phyloP scores from a whole-genome alignment of 129 eudicot species.

The Escallonia rubra region DNA sequence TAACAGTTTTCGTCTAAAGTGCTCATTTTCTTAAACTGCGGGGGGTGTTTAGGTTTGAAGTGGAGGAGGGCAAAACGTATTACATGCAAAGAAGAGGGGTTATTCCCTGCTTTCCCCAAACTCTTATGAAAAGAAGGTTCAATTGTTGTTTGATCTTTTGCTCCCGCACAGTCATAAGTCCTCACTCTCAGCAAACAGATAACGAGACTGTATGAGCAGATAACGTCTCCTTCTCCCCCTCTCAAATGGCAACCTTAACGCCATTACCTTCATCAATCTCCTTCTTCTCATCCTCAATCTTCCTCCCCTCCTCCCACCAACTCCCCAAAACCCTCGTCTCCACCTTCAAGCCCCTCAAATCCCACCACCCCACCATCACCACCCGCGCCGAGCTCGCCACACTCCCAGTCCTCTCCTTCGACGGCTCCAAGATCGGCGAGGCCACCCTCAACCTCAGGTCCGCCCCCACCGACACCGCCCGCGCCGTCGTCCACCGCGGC shows the following conservation, averaged over 20 bases:
- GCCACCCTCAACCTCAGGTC: constrained; percentile 67
- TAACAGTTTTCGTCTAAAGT: no score
- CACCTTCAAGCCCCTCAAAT: constrained; percentile 12
- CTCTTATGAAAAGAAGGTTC: no score
- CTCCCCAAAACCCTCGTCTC: constrained; percentile 25
- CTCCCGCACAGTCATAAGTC: no score
- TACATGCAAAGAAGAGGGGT: no score
- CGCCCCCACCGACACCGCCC: constrained; percentile 83
- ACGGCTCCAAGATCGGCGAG: constrained; percentile 66
- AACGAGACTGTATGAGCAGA: neutral
- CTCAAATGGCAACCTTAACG: constrained; percentile 37
- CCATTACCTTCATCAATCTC: constrained; percentile 56
- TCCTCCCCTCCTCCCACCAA: constrained; percentile 19
- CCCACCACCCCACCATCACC: constrained; percentile 21
- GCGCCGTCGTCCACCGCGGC: constrained; percentile 99
- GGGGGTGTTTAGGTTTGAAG: no score
- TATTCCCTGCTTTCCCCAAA: no score
- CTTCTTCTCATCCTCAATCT: constrained; percentile 54
- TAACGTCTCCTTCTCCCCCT: neutral
- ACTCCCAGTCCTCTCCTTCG: constrained; percentile 85
- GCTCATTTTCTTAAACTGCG: no score
- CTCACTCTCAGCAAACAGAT: neutral
- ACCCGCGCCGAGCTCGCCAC: constrained; percentile 53
- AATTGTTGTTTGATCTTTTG: no score
- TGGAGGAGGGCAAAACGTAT: no score